These are phyloP conservation scores for Pseudogymnoascus verrucosus DNA, from an alignment of 2,329 filamentous ascomycete genomes.

Conservation along the genomic window DNA sequence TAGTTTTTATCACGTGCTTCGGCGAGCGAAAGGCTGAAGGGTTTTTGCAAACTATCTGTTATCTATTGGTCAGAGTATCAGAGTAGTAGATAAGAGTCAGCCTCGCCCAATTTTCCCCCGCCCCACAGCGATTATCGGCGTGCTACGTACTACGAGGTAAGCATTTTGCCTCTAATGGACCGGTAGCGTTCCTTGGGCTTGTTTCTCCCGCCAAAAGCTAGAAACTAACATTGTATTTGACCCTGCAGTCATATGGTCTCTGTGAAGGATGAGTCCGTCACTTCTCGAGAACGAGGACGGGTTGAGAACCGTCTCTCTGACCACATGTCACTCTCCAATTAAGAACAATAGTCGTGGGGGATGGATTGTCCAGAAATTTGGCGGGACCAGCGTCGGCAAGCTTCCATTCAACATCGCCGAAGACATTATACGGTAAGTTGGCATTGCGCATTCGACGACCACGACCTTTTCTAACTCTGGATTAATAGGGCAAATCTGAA, in stretches of 20 bases:
- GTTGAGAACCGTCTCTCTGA: conserved; percentile 1
- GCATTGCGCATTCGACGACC: background rate
- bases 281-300: conserved; percentile 7
- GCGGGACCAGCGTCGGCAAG: conserved; percentile 91
- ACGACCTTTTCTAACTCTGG: conserved; percentile 5
- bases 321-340: conserved; percentile 8
- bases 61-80: background rate
- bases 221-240: background rate
- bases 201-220: conserved; percentile 1
- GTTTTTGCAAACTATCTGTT: background rate
- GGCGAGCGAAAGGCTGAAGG: conserved; percentile 5
- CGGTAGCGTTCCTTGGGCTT: background rate
- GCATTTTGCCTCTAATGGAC: background rate
- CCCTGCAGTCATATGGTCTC: background rate
- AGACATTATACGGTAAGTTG: conserved; percentile 56
- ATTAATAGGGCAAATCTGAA: conserved; percentile 48
- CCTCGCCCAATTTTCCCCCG: conserved; percentile 3
- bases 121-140: conserved; percentile 8
- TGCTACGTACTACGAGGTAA: conserved; percentile 5
- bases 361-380: conserved; percentile 93
- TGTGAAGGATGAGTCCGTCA: conserved; percentile 10
- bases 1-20: background rate
- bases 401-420: conserved; percentile 70
- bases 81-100: background rate
- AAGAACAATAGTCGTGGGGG: conserved; percentile 29